Percentiles rank a stretch among this genome's conserved stretches.
Conservation (phyloP, 2,329 filamentous ascomycete genomes). For the Metarhizium sp. region DNA sequence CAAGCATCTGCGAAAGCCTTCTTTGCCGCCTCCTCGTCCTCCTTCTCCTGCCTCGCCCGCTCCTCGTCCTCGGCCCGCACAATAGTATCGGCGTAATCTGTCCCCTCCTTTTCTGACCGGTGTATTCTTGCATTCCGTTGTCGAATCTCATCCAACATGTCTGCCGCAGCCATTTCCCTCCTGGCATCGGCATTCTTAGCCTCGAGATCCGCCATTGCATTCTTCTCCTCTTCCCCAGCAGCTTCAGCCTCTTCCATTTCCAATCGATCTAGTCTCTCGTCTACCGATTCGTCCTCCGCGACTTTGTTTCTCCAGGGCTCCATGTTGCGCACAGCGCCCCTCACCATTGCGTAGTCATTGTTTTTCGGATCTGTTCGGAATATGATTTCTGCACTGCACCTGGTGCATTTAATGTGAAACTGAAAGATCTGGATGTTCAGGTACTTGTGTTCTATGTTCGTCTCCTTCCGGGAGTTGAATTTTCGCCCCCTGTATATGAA, state of each 20-base stretch:
- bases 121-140: constrained; percentile 85
- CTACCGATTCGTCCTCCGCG: constrained; percentile 69
- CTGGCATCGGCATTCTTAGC: constrained; percentile 89
- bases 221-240: constrained; percentile 59
- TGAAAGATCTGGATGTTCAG: constrained; percentile 78
- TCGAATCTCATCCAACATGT: constrained; percentile 90
- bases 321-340: constrained; percentile 83
- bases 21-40: constrained; percentile 75
- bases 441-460: constrained; percentile 79
- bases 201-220: constrained; percentile 93
- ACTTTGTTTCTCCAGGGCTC: constrained; percentile 70
- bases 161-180: constrained; percentile 91
- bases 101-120: constrained; percentile 59
- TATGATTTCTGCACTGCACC: constrained; percentile 78
- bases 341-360: constrained; percentile 76
- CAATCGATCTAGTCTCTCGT: constrained; percentile 75
- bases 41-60: constrained; percentile 57
- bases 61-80: constrained; percentile 49
- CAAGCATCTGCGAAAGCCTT: constrained; percentile 63
- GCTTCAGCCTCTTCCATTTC: constrained; percentile 64
- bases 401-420: constrained; percentile 76
- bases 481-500: constrained; percentile 91
- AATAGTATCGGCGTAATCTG: constrained; percentile 48
- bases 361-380: constrained; percentile 94
- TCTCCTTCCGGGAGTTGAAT: constrained; percentile 93